Evolutionary conservation across 1,139 yeast genomes (phyloP), one percentile per base, ranked within the genome.

Genomic region (Hyphopichia burtonii): DNA sequence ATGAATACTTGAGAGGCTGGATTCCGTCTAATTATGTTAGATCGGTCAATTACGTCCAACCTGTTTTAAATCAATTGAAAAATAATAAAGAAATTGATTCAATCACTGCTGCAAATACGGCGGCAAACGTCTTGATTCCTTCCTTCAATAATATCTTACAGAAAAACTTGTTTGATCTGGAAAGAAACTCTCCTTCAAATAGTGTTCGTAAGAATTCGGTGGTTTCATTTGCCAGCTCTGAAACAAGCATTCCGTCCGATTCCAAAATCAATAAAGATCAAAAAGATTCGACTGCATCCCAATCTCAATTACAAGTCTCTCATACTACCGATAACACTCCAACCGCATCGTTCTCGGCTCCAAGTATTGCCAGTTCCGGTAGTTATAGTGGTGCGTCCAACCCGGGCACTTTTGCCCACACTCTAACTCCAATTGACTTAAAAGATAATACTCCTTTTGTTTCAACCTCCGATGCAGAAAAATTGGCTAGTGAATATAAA

Each of bases 1-100:
- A 78, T 36, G 76, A 68, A 14, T 61, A 75, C 10, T 60, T 66
- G 14, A 67, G 91, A 53, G 93, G 93, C 47, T 85, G 93, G 93
- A 82, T 85, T 60, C 90, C 91, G n/a, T 73, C 72, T 41, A 74
- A 75, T 41, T 78, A 74, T 58, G 80, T 79, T 15, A 68, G 78
- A 37, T 63, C 75, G 1, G 77, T 73, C 23, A 67, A 71, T 49
- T 71, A 72, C 48, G 76, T 72, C 28, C 77, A 73, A 47, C 78
- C 78, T 5, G 69, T 71, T 5, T 58, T 71, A 42, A 68, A 67
- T 47, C 63, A 68, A 48, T 53, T 71, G 44, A 68, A 65, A 47
- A 59, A 63, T 43, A 68, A 69, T 42, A 68, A 69, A 50, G 77
- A 73, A 45, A 56, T 73, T 32, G 78, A 72, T 48, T 59, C 70